These are phyloP conservation scores for Phytophthora crassamura DNA, from an alignment of 352 stramenopile genomes.

Conservation along the genomic window DNA sequence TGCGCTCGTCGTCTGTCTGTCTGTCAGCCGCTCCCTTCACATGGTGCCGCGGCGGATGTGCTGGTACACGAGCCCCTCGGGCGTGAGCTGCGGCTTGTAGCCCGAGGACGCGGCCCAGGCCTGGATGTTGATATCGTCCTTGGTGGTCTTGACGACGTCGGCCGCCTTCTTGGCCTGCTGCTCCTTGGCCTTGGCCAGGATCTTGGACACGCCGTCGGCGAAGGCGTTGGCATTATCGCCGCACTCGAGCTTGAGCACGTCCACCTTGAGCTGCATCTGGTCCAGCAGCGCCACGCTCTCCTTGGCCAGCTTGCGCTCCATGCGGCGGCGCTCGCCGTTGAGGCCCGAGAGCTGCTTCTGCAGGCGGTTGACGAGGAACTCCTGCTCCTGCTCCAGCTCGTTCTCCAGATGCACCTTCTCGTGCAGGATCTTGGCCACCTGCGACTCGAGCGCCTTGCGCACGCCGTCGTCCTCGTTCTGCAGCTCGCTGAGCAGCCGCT, in stretches of 20 bases:
- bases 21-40: conserved; percentile 39
- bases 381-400: conserved; percentile 89
- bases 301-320: conserved; percentile 79
- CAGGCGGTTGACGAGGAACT: conserved; percentile 87
- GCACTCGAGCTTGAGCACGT: conserved; percentile 57
- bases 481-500: conserved; percentile 71
- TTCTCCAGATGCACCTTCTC: conserved; percentile 90
- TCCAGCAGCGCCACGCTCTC: conserved; percentile 76
- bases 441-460: conserved; percentile 74
- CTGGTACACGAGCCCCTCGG: conserved; percentile 66
- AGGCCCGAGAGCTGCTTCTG: conserved; percentile 83
- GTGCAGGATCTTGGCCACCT: conserved; percentile 81
- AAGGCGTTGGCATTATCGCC: conserved; percentile 71
- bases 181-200: conserved; percentile 59
- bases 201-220: conserved; percentile 56
- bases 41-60: conserved; percentile 81
- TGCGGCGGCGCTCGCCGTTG: conserved; percentile 71
- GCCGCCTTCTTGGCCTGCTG: conserved; percentile 61
- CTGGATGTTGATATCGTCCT: conserved; percentile 74
- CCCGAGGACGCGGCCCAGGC: conserved; percentile 39
- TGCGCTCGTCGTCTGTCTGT: background rate
- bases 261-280: conserved; percentile 71
- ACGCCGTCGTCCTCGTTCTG: conserved; percentile 70
- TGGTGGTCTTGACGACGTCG: conserved; percentile 51
- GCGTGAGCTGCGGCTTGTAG: conserved; percentile 46